Percentiles rank a stretch among this genome's conserved stretches.
Conservation (phyloP, 1,284 basidiomycete genomes). For the Cerioporus squamosus region DNA sequence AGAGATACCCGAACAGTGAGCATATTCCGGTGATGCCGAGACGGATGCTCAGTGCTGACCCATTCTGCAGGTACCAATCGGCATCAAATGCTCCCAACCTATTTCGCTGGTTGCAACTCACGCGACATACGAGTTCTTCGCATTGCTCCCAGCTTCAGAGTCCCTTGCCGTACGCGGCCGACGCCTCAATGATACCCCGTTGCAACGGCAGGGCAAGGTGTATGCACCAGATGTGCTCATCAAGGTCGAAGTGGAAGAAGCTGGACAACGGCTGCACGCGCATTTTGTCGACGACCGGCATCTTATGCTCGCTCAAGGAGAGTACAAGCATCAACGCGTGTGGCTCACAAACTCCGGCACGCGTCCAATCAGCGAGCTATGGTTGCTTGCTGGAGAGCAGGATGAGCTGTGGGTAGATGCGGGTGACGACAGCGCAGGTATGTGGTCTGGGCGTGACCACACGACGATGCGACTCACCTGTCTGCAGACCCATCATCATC, state of each 20-base stretch:
- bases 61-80: conserved; percentile 60
- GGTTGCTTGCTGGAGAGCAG: conserved; percentile 62
- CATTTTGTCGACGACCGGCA: conserved; percentile 57
- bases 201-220: conserved; percentile 63
- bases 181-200: conserved; percentile 70
- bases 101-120: conserved; percentile 59
- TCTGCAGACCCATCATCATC: conserved; percentile 15
- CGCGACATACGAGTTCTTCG: conserved; percentile 68
- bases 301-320: conserved; percentile 63
- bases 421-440: conserved; percentile 21
- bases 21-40: conserved; percentile 8
- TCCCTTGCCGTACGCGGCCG: conserved; percentile 65
- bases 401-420: conserved; percentile 63
- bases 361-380: conserved; percentile 62
- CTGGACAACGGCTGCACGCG: conserved; percentile 59
- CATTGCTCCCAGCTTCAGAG: conserved; percentile 64
- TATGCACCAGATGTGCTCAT: conserved; percentile 69
- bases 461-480: neutral
- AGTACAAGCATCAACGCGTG: conserved; percentile 55
- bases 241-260: conserved; percentile 61
- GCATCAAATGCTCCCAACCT: conserved; percentile 54
- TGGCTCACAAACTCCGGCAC: conserved; percentile 67
- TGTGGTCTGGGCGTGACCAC: neutral
- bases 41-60: neutral
- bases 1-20: conserved; percentile 64